Evolutionary conservation across 2,329 filamentous ascomycete species (phyloP).

Genomic region (Colletotrichum gigasporum): DNA sequence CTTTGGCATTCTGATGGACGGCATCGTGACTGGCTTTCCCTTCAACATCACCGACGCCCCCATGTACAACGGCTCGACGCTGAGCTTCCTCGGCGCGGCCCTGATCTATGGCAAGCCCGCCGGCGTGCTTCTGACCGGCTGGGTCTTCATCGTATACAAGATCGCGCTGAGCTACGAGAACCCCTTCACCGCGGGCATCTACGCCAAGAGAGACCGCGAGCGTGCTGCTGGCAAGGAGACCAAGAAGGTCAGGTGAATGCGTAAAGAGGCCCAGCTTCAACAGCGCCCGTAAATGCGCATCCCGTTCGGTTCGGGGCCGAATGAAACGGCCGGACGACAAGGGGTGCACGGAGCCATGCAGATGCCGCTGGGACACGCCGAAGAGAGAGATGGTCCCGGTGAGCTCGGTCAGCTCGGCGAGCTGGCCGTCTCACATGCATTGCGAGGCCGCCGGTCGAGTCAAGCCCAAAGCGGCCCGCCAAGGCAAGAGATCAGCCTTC

Average conservation of each 20-base stretch:
- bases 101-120: slow-evolving; percentile 88
- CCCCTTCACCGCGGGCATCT: slow-evolving; percentile 93
- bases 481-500: slow-evolving; percentile 30
- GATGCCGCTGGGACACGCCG: slow-evolving; percentile 1
- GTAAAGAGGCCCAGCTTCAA: slow-evolving; percentile 31
- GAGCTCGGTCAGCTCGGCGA: slow-evolving; percentile 9
- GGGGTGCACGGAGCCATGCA: slow-evolving; percentile 26
- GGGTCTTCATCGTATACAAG: slow-evolving; percentile 82
- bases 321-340: slow-evolving; percentile 24
- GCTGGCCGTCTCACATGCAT: slow-evolving; percentile 15
- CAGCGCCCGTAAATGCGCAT: slow-evolving; percentile 22
- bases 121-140: slow-evolving; percentile 77
- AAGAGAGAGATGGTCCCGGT: slow-evolving; percentile 9
- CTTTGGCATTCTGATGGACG: slow-evolving; percentile 97
- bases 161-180: slow-evolving; percentile 89
- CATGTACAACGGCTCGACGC: slow-evolving; percentile 95
- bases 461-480: slow-evolving; percentile 25
- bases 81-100: slow-evolving; percentile 91
- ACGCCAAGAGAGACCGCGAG: slow-evolving; percentile 80
- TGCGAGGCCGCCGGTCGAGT: not conserved
- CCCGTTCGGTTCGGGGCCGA: slow-evolving; percentile 22
- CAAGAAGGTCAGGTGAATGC: slow-evolving; percentile 62
- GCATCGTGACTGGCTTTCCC: slow-evolving; percentile 92
- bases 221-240: slow-evolving; percentile 54
- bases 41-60: slow-evolving; percentile 92